Evolutionary conservation across 192 early-diverging fungal genomes (phyloP), one percentile per base, ranked within the genome.

Genomic region (Coemansia umbellata): DNA sequence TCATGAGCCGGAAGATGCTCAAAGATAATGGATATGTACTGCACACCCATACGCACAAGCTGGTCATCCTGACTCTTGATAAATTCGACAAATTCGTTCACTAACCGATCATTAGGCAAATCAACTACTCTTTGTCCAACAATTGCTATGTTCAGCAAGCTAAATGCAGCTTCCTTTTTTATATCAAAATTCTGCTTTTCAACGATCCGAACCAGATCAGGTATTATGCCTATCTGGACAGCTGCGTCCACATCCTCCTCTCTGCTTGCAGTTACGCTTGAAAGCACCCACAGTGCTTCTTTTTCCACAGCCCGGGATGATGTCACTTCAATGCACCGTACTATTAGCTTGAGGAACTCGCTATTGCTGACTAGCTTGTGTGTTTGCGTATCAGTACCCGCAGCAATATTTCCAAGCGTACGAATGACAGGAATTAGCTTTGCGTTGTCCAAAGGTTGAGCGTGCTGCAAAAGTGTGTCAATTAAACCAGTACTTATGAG

Each of bases 251-350:
- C 59, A 22, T 65, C 61, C 32, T 31, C 78, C 60, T 53, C 74
- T 22, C 35, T 43, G 18, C 31, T 45, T 4, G 85, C 83, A 0
- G 87, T 87, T 37, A 87, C 78, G 43, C 83, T 86, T 8, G 84
- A 85, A 60, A 89, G 60, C 4, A 86, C 79, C 85, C 87, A 86
- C 32, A 89, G 71, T 14, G 79, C 71, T 55, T 89, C 87, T 52
- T 85, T 89, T 50, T 85, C 84, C 18, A 89, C 78, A 0, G 82
- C 66, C 5, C 73, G 56, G 19, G 73, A 66, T 0, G 51, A 43
- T 22, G 60, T 53, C 33, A n/a, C 24, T 27, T 59, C 62, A 21
- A 76, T 65, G 54, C 66, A 60, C 19, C 52, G 60, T 11, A 64
- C 53, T 4, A 76, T 22, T 2, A 65, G 61, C 10, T 31, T 31